phyloP scores from a whole-genome alignment of 768 basidiomycete genomes.

The Chalciporus piperatus region DNA sequence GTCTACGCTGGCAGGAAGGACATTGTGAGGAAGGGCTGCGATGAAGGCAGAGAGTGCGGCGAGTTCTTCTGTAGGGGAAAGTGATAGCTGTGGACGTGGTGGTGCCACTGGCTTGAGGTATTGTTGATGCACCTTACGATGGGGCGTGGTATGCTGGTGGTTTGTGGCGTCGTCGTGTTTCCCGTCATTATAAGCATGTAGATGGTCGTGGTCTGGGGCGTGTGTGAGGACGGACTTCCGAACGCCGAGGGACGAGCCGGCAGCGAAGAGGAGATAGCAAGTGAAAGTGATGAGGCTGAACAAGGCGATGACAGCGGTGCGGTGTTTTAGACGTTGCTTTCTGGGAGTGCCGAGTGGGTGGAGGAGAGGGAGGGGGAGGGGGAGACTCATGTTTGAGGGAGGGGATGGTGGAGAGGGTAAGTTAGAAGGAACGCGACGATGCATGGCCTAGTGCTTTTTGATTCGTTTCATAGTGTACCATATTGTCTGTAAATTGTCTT shows the following conservation, averaged over 20 bases:
- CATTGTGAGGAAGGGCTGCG: conserved; percentile 69
- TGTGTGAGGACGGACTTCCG: conserved; percentile 33
- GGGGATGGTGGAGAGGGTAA: conserved; percentile 21
- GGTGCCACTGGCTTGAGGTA: conserved; percentile 7
- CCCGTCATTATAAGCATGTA: not conserved
- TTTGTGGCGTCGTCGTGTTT: conserved; percentile 28
- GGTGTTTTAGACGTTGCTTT: conserved; percentile 44
- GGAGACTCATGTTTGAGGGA: conserved; percentile 28
- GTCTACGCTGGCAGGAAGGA: conserved; percentile 65
- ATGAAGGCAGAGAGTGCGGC: conserved; percentile 75
- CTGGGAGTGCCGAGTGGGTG: conserved; percentile 15
- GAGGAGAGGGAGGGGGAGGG: conserved; percentile 34
- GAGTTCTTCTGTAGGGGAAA: conserved; percentile 60
- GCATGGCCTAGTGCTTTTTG: conserved; percentile 13
- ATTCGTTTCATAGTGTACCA: too few relatives aligned
- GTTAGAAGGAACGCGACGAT: conserved; percentile 30
- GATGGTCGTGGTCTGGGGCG: conserved; percentile 11
- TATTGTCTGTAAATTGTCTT: too few relatives aligned
- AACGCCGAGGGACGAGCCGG: conserved; percentile 40
- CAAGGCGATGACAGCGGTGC: conserved; percentile 55
- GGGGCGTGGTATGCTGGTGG: conserved; percentile 16
- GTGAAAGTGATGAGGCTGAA: conserved; percentile 48
- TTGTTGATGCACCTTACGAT: conserved; percentile 8
- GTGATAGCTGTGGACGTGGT: conserved; percentile 40
- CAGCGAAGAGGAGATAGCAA: conserved; percentile 54